phyloP scores from a whole-genome alignment of 108 stramenopile genomes.

The Nitzschia palea region DNA sequence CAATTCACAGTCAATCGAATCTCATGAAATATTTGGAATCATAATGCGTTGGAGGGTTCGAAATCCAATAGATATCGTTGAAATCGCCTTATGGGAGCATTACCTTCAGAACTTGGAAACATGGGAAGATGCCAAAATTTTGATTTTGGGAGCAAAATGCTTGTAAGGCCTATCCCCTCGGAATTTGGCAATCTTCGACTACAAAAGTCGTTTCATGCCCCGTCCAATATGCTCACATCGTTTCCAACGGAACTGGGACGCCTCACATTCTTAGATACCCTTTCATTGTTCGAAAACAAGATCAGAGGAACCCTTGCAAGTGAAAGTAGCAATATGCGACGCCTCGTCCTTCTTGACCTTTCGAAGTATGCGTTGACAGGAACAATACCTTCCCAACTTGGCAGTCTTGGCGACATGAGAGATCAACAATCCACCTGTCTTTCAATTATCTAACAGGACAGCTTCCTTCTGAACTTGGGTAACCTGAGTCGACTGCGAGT shows the following conservation, averaged over 20 bases:
- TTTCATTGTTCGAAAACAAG: conserved; percentile 48
- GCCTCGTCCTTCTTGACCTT: conserved; percentile 9
- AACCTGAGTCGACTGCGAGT: conserved; percentile 15
- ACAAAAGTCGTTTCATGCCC: conserved; percentile 39
- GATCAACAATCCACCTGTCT: conserved; percentile 26
- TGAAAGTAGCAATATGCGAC: conserved; percentile 37
- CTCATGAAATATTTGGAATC: no score
- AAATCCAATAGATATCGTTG: no score
- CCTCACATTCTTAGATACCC: conserved; percentile 26
- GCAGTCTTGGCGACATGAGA: conserved; percentile 16
- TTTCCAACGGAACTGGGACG: conserved; percentile 48
- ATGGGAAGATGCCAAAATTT: conserved; percentile 31
- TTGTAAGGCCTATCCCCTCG: conserved; percentile 48
- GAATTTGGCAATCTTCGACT: conserved; percentile 42
- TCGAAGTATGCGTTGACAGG: conserved; percentile 15
- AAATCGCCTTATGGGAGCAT: conserved; percentile 42
- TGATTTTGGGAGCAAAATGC: conserved; percentile 47
- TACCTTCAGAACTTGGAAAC: conserved; percentile 49
- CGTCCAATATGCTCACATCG: conserved; percentile 19
- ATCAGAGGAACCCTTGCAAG: conserved; percentile 54
- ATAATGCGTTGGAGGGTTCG: no score
- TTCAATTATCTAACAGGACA: conserved; percentile 24
- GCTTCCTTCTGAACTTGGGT: conserved; percentile 25
- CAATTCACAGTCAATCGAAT: no score
- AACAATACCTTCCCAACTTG: conserved; percentile 35